A percentile compares a stretch with the other conserved stretches of the same genome.
Conservation (phyloP, 345 rosid species). For the Arabidopsis arenosa region DNA sequence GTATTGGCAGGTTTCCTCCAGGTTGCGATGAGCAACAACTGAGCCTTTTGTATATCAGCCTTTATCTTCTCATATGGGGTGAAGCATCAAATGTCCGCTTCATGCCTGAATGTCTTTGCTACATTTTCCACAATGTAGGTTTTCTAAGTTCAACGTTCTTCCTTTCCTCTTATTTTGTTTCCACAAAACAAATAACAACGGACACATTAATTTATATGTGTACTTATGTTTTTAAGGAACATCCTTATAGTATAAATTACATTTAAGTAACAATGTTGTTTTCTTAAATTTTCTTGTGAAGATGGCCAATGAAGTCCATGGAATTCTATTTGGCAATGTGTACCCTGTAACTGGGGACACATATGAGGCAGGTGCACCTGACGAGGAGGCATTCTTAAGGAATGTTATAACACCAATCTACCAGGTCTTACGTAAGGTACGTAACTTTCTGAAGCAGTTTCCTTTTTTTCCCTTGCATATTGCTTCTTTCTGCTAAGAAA, state of each 20-base stretch:
- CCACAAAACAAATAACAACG: neutral
- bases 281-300: slow-evolving; percentile 44
- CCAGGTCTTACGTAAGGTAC: slow-evolving; percentile 73
- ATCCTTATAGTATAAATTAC: too few relatives aligned
- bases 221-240: neutral
- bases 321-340: slow-evolving; percentile 58
- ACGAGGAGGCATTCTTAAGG: slow-evolving; percentile 84
- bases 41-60: slow-evolving; percentile 78
- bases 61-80: slow-evolving; percentile 98
- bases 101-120: slow-evolving; percentile 99
- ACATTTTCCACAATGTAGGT: slow-evolving; percentile 90
- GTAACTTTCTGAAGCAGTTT: slow-evolving; percentile 17
- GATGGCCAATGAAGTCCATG: slow-evolving; percentile 83
- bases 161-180: slow-evolving; percentile 25
- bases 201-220: neutral
- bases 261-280: slow-evolving; percentile 39
- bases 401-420: slow-evolving; percentile 81
- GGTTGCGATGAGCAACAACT: slow-evolving; percentile 57
- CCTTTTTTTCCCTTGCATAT: neutral
- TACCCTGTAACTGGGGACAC: slow-evolving; percentile 63
- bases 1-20: slow-evolving; percentile 59
- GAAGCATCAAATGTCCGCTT: slow-evolving; percentile 99
- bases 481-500: slow-evolving; percentile 22
- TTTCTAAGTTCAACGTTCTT: slow-evolving; percentile 18
- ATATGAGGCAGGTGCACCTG: slow-evolving; percentile 53